Base-by-base conservation (phyloP, 345 rosid species). In the Gossypium arboreum region DNA sequence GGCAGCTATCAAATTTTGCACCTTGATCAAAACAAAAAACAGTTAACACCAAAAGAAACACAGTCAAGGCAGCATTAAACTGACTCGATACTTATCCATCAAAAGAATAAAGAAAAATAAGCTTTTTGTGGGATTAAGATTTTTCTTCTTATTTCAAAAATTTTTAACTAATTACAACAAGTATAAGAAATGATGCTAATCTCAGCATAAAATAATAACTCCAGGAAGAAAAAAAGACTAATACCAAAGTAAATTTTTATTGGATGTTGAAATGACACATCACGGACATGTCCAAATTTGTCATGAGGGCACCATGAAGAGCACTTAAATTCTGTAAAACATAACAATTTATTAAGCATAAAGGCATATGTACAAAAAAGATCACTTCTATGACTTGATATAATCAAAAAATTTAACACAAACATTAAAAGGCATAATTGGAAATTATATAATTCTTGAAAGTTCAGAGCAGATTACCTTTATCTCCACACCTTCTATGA, bases 201-300 rank as follows among this genome's bases (percentile, higher is more conserved):
- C 45, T 51, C 43, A 15, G 59, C 45, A 16, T 12, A 22, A 34
- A 13, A 29, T 47, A 52, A 70, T 52, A 70, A 51, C 16, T 20
- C 45, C 6, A 2, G 58, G 58, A 55, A 39, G 39, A 67, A 78
- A 29, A 48, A 51, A 15, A 12, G 34, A 58, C 39, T 57, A 54
- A 73, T 89, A 95, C 99, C 99, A 84, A 95, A 87, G 83, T 93
- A 95, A 52, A 95, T 77, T 88, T 93, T 93, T 79, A 95, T 93
- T 15, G 99, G 99, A 88, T 95, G 99, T 68, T 88, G 93, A 88
- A 95, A 95, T 75, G 89, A 90, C 71, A 89, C 86, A 51, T 87
- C 84, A 79, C 99, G 99, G 11, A 83, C 78, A 80, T 90, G 89
- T 60, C 96, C 94, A 84, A 85, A 86, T 80, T 91, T 80, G 27